Percentiles rank a stretch among this genome's conserved stretches.
Conservation (phyloP, 1,284 basidiomycete genomes). For the Rhodotorula sp. region DNA sequence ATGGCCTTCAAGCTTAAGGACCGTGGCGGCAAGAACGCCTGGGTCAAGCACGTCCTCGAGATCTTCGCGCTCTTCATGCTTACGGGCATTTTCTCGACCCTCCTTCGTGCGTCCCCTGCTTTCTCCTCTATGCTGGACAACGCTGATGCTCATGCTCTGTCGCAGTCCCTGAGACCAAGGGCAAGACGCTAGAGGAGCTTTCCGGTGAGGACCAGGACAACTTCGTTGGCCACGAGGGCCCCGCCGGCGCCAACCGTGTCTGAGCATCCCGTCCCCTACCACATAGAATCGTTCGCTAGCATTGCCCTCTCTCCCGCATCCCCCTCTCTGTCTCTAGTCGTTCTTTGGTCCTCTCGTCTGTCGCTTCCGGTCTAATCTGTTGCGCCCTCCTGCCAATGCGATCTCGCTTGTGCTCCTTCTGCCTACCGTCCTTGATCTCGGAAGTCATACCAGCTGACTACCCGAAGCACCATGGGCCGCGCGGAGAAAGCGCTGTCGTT, state of each 20-base stretch:
- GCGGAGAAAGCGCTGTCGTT: too few species aligned
- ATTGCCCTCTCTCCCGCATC: not conserved
- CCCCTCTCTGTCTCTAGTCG: not conserved
- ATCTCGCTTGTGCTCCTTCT: too few species aligned
- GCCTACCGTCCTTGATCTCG: too few species aligned
- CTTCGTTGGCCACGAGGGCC: not conserved
- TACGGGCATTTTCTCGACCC: slow-evolving; percentile 72
- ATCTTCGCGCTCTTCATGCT: slow-evolving; percentile 76
- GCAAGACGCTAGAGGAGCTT: slow-evolving; percentile 64
- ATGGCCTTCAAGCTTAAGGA: slow-evolving; percentile 43
- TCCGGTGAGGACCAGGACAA: slow-evolving; percentile 38
- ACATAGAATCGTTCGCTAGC: not conserved
- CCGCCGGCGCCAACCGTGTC: not conserved
- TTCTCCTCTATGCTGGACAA: not conserved
- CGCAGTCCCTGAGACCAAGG: slow-evolving; percentile 68
- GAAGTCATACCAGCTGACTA: too few species aligned
- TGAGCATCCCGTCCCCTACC: not conserved
- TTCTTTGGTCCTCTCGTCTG: not conserved
- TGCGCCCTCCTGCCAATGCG: not conserved
- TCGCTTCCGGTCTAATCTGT: not conserved
- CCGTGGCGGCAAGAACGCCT: slow-evolving; percentile 36
- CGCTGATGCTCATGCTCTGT: not conserved
- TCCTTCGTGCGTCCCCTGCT: slow-evolving; percentile 57
- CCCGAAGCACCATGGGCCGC: too few species aligned
- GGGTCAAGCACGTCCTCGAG: slow-evolving; percentile 57